Conservation (phyloP, 805 yeast genomes). For the Schwanniomyces vanrijiae region DNA sequence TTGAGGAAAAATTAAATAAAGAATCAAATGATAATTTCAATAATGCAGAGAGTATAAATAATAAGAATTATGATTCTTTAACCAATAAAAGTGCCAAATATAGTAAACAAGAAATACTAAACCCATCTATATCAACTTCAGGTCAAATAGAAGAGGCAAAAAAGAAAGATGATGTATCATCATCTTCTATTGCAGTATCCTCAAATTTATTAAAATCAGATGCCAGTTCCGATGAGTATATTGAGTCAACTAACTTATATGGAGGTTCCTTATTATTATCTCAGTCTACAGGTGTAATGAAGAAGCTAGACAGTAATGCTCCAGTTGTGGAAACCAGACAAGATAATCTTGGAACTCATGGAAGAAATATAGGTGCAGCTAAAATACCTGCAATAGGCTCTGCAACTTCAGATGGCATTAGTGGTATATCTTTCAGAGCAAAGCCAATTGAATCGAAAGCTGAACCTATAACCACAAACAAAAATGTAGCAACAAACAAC, state of each 20-base stretch:
- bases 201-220: neutral
- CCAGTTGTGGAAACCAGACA: neutral
- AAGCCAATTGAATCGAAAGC: slow-evolving; percentile 24
- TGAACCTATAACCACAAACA: slow-evolving; percentile 32
- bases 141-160: neutral
- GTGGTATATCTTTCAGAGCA: slow-evolving; percentile 35
- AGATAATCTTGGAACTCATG: neutral
- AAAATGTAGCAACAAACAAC: slow-evolving; percentile 30
- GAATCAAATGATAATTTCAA: neutral
- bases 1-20: too few relatives aligned
- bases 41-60: neutral
- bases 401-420: slow-evolving; percentile 16
- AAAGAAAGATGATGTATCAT: neutral
- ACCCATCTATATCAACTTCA: neutral
- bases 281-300: slow-evolving; percentile 42
- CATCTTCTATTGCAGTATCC: neutral
- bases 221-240: slow-evolving; percentile 26
- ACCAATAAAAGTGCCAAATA: neutral
- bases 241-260: slow-evolving; percentile 28
- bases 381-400: slow-evolving; percentile 5
- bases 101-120: neutral
- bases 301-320: slow-evolving; percentile 25
- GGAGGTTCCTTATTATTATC: slow-evolving; percentile 44
- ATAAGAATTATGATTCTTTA: neutral
- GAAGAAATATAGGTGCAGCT: slow-evolving; percentile 2